Percentiles rank a stretch among this genome's conserved stretches.
phyloP scores from a whole-genome alignment of 495 filamentous ascomycete genomes.

The Opeltia flavorubescens region DNA sequence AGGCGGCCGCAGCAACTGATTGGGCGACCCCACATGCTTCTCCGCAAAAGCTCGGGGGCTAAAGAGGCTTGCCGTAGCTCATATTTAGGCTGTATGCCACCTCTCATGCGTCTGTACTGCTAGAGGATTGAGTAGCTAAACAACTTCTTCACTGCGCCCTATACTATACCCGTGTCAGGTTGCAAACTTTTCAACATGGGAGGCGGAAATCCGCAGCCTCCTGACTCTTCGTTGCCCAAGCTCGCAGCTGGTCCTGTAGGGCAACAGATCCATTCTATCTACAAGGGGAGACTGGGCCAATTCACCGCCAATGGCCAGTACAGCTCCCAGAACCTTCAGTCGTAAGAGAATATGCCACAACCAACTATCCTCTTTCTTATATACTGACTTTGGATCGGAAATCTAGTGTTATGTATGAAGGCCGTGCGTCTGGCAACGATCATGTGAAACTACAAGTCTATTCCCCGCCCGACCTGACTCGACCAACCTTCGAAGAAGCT shows the following conservation, averaged over 20 bases:
- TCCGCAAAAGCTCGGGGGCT: too few species aligned
- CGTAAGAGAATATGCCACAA: conserved; percentile 26
- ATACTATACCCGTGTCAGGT: background rate
- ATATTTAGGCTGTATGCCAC: too few species aligned
- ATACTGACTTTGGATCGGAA: background rate
- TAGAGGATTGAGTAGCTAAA: too few species aligned
- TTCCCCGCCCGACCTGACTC: conserved; percentile 59
- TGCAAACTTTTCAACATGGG: conserved; percentile 21
- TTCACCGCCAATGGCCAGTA: conserved; percentile 78
- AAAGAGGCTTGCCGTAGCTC: too few species aligned
- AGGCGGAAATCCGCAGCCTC: conserved; percentile 18
- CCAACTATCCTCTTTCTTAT: background rate
- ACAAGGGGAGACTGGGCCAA: conserved; percentile 67
- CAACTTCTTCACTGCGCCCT: background rate
- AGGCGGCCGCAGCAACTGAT: too few species aligned
- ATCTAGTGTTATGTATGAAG: conserved; percentile 62
- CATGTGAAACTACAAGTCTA: conserved; percentile 81
- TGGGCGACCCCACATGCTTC: too few species aligned
- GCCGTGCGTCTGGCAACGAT: conserved; percentile 50
- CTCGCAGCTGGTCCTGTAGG: conserved; percentile 51
- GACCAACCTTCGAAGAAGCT: conserved; percentile 85
- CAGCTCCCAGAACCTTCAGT: conserved; percentile 56
- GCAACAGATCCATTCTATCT: conserved; percentile 76
- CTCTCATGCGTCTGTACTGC: too few species aligned
- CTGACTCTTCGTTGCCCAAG: conserved; percentile 33